phyloP scores from a whole-genome alignment of 164 flowering plant genomes.

The Vitis rupestris region DNA sequence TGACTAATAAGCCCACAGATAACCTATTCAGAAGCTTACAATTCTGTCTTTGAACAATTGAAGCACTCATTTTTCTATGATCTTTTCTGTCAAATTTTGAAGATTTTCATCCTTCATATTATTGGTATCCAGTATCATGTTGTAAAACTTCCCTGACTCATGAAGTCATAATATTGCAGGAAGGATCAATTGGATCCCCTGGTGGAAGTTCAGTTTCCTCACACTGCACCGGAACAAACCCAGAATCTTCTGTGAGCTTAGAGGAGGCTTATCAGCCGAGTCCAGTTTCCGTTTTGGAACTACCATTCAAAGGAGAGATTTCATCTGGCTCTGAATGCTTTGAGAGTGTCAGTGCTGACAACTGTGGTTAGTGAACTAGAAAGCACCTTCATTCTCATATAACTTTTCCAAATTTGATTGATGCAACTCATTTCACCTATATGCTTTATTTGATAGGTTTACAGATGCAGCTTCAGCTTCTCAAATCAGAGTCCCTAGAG shows the following conservation, averaged over 20 bases:
- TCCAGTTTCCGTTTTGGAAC: slow-evolving; percentile 45
- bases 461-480: slow-evolving; percentile 47
- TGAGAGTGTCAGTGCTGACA: slow-evolving; percentile 14
- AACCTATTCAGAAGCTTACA: no score
- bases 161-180: slow-evolving; percentile 12
- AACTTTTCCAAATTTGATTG: neutral
- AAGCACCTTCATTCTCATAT: neutral
- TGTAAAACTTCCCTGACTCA: neutral
- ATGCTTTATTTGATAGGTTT: slow-evolving; percentile 30
- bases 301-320: slow-evolving; percentile 19
- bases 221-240: slow-evolving; percentile 9
- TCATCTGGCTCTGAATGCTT: slow-evolving; percentile 17
- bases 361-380: slow-evolving; percentile 22
- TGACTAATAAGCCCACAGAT: no score
- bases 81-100: neutral
- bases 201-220: slow-evolving; percentile 17
- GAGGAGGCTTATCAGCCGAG: slow-evolving; percentile 39
- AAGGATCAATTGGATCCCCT: slow-evolving; percentile 10
- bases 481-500: slow-evolving; percentile 47
- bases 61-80: no score
- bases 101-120: neutral
- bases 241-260: slow-evolving; percentile 18
- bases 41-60: neutral
- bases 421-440: neutral
- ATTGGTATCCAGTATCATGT: neutral